phyloP scores from a whole-genome alignment of 2,329 filamentous ascomycete genomes.

The Phaeosphaeriaceae sp. region DNA sequence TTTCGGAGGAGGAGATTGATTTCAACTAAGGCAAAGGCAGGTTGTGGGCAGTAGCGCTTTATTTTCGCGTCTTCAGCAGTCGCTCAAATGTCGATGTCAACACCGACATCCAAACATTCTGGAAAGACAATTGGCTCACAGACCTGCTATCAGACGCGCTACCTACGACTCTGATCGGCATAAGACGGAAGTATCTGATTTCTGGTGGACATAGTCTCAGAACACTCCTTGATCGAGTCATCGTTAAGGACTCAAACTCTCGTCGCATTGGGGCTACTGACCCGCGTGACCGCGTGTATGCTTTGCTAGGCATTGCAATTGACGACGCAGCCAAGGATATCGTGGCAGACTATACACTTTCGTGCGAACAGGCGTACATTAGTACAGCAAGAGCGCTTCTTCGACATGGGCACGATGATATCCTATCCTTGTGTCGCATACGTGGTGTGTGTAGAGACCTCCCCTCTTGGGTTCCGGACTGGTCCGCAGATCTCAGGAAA shows the following conservation, averaged over 20 bases:
- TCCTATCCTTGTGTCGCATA: constrained; percentile 1
- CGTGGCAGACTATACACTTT: constrained; percentile 13
- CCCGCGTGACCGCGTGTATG: constrained; percentile 19
- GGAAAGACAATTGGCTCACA: constrained; percentile 1
- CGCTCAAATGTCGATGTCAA: not conserved
- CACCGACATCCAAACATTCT: not conserved
- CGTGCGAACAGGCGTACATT: constrained; percentile 13
- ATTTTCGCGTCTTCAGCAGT: constrained; percentile 6
- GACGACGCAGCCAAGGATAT: constrained; percentile 13
- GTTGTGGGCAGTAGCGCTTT: constrained; percentile 10
- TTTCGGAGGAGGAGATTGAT: not conserved
- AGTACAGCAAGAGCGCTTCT: constrained; percentile 11
- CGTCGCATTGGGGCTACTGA: constrained; percentile 10
- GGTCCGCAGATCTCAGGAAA: constrained; percentile 8
- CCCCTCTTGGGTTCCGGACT: constrained; percentile 23
- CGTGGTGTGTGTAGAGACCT: constrained; percentile 6
- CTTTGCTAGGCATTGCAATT: constrained; percentile 15
- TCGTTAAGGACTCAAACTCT: constrained; percentile 2
- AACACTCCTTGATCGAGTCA: constrained; percentile 8
- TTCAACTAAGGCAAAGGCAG: not conserved
- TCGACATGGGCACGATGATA: constrained; percentile 9
- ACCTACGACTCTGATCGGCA: constrained; percentile 8
- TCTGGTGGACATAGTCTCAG: constrained; percentile 2
- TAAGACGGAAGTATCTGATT: constrained; percentile 12
- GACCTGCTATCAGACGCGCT: constrained; percentile 1